A percentile compares a stretch with the other conserved stretches of the same genome.
phyloP scores from a whole-genome alignment of 768 basidiomycete species.

The Leccinum uliginosum region DNA sequence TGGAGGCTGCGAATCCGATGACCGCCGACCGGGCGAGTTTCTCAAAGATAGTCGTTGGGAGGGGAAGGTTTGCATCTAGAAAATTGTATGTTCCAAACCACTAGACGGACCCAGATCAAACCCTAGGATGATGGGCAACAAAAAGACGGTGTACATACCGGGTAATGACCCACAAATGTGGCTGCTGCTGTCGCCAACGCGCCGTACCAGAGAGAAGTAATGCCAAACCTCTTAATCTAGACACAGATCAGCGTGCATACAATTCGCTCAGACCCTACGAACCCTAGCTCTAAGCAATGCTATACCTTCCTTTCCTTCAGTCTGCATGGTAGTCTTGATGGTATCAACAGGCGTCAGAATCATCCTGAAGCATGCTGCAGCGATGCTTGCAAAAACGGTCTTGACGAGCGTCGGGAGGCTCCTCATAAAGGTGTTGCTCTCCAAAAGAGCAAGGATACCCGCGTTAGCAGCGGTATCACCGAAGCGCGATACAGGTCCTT shows the following conservation, averaged over 20 bases:
- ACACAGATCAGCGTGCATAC: not conserved
- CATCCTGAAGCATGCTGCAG: constrained; percentile 86
- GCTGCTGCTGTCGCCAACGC: constrained; percentile 90
- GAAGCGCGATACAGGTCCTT: constrained; percentile 81
- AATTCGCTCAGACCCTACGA: not conserved
- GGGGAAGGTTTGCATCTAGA: constrained; percentile 60
- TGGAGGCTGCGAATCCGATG: constrained; percentile 86
- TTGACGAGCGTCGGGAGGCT: constrained; percentile 61
- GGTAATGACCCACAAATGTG: constrained; percentile 91
- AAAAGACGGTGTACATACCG: constrained; percentile 41
- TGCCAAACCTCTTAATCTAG: constrained; percentile 70
- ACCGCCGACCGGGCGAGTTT: constrained; percentile 77
- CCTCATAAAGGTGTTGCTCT: constrained; percentile 69
- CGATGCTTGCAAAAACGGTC: constrained; percentile 72
- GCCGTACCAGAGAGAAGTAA: constrained; percentile 83
- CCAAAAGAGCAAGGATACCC: constrained; percentile 81
- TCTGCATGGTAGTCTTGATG: constrained; percentile 92
- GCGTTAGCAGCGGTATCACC: constrained; percentile 95
- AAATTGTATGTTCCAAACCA: constrained; percentile 89
- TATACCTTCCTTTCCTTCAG: constrained; percentile 73
- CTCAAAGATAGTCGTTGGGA: constrained; percentile 45
- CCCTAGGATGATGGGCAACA: not conserved
- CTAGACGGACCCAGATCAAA: constrained; percentile 31
- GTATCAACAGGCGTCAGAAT: constrained; percentile 92
- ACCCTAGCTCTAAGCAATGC: constrained; percentile 65